phyloP scores from a whole-genome alignment of 257 asterid genomes.

The Solanum ossicruentum region DNA sequence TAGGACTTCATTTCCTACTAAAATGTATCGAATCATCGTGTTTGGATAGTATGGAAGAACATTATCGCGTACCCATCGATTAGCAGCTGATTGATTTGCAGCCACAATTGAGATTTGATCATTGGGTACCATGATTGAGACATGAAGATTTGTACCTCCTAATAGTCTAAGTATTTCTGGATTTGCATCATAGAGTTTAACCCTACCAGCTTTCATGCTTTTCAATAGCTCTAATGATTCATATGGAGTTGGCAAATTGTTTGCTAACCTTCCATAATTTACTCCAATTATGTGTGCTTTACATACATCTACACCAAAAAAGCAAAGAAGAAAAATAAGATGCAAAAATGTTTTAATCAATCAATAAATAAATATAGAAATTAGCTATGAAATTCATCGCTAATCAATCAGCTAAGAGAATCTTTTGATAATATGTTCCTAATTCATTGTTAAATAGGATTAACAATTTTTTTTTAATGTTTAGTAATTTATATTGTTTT shows the following conservation, averaged over 20 bases:
- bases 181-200: slow-evolving; percentile 57
- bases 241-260: slow-evolving; percentile 43
- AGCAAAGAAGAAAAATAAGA: not conserved
- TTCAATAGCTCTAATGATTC: slow-evolving; percentile 31
- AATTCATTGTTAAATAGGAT: not conserved
- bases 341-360: not conserved
- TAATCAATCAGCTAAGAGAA: not conserved
- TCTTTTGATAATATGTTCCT: not conserved
- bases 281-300: slow-evolving; percentile 31
- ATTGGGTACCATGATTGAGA: slow-evolving; percentile 44
- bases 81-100: slow-evolving; percentile 27
- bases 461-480: not conserved
- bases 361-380: not conserved
- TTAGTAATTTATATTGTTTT: too few relatives aligned
- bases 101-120: slow-evolving; percentile 40
- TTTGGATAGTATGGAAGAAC: slow-evolving; percentile 39
- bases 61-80: slow-evolving; percentile 48
- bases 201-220: slow-evolving; percentile 24
- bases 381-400: not conserved
- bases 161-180: slow-evolving; percentile 49
- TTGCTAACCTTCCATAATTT: slow-evolving; percentile 52
- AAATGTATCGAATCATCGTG: slow-evolving; percentile 40
- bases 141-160: slow-evolving; percentile 43
- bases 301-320: slow-evolving; percentile 18
- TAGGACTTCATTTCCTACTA: slow-evolving; percentile 65